Conservation (phyloP, 202 grass and related monocot genomes). For the Setaria viridis region DNA sequence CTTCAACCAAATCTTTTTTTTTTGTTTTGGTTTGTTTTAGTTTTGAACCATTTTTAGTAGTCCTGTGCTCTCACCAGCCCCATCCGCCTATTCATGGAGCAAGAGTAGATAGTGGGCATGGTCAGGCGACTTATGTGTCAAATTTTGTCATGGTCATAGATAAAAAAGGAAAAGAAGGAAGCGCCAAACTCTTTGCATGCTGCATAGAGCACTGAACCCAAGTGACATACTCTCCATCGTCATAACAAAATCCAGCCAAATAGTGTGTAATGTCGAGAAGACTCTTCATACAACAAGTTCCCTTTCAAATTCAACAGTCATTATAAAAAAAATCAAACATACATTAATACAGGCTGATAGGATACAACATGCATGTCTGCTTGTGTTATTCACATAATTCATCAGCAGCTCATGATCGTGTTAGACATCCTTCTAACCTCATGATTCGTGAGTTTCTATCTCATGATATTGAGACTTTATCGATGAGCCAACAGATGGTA, state of each 20-base stretch:
- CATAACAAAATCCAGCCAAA: neutral
- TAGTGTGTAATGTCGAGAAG: neutral
- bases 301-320: neutral
- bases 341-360: neutral
- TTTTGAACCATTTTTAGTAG: no score
- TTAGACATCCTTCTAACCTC: slow-evolving; percentile 13
- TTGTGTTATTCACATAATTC: slow-evolving; percentile 19
- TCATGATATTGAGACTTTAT: neutral
- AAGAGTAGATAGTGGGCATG: neutral
- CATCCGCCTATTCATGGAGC: no score
- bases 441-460: neutral
- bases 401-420: slow-evolving; percentile 5
- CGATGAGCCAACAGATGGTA: neutral
- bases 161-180: neutral
- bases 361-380: neutral
- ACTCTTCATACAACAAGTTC: neutral
- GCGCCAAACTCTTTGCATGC: neutral
- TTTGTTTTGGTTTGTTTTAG: no score
- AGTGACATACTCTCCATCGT: neutral
- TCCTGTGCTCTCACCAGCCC: no score
- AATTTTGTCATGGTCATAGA: neutral
- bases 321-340: no score
- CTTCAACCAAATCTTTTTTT: no score
- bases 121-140: neutral
- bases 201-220: neutral